Evolutionary conservation across 192 early-diverging fungal genomes (phyloP).

Genomic region (Coemansia aciculifera): DNA sequence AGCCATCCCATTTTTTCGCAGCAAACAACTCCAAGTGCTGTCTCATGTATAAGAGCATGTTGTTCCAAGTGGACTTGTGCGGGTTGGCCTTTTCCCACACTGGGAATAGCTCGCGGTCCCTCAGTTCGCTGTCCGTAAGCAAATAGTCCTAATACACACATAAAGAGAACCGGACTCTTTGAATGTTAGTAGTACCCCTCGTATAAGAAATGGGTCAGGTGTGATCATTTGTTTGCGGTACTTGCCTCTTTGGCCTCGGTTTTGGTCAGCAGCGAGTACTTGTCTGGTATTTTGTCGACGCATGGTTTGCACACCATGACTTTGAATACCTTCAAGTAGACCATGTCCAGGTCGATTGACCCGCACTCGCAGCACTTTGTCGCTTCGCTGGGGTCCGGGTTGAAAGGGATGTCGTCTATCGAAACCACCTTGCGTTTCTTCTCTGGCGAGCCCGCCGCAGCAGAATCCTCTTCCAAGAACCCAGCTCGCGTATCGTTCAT

Average conservation of each 20-base stretch:
- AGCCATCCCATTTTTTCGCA: conserved; percentile 87
- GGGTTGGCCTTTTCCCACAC: conserved; percentile 91
- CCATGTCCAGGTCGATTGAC: conserved; percentile 79
- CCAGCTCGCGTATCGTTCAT: conserved; percentile 89
- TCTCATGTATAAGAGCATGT: conserved; percentile 93
- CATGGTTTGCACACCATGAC: conserved; percentile 77
- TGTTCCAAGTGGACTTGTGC: conserved; percentile 92
- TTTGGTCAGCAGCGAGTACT: conserved; percentile 93
- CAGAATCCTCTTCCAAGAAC: conserved; percentile 69
- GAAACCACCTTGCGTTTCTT: conserved; percentile 23
- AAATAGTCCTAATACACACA: conserved; percentile 73
- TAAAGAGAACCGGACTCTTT: neutral
- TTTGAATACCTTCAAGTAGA: conserved; percentile 71
- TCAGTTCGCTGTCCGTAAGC: conserved; percentile 92
- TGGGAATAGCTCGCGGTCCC: conserved; percentile 74
- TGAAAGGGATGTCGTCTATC: conserved; percentile 17
- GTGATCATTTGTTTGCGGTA: neutral
- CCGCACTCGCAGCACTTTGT: conserved; percentile 80
- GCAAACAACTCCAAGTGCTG: conserved; percentile 91
- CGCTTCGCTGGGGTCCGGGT: conserved; percentile 54
- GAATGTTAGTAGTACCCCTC: neutral
- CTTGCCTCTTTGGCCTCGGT: conserved; percentile 84
- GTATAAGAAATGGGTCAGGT: neutral
- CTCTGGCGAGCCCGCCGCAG: conserved; percentile 23
- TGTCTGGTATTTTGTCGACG: conserved; percentile 73